A percentile compares a stretch with the other conserved stretches of the same genome.
Conservation (phyloP, 805 yeast genomes). For the Kazachstania africana region DNA sequence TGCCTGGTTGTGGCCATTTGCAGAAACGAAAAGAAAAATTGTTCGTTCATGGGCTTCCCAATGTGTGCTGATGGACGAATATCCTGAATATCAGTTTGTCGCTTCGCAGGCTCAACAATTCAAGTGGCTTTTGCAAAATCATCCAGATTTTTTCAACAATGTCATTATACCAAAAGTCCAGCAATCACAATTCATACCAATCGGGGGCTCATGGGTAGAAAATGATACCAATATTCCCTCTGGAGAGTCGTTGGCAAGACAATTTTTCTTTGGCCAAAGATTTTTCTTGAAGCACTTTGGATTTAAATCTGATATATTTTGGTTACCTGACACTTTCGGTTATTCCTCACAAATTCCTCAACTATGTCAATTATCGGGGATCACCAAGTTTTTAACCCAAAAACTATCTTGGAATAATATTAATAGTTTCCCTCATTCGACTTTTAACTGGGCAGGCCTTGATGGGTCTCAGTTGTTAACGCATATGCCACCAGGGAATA, state of each 20-base stretch:
- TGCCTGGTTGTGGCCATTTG: conserved; percentile 99
- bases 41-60: conserved; percentile 96
- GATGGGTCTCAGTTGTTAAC: conserved; percentile 90
- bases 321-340: conserved; percentile 98
- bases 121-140: conserved; percentile 79
- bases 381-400: conserved; percentile 79
- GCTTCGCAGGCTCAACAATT: conserved; percentile 96
- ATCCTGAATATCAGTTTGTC: conserved; percentile 87
- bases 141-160: conserved; percentile 64
- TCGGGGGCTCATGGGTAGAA: conserved; percentile 98
- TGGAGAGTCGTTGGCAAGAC: conserved; percentile 85
- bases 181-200: conserved; percentile 69
- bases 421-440: conserved; percentile 76
- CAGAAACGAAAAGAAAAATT: conserved; percentile 84
- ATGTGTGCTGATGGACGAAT: conserved; percentile 66
- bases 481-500: conserved; percentile 97
- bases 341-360: conserved; percentile 94
- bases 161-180: conserved; percentile 50
- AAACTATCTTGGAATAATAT: conserved; percentile 95
- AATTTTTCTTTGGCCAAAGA: conserved; percentile 81
- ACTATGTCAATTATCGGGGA: conserved; percentile 75
- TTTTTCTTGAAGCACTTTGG: conserved; percentile 77
- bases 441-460: conserved; percentile 91
- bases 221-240: conserved; percentile 92
- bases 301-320: conserved; percentile 57